These are phyloP conservation scores for Chytriomyces confervae DNA, from an alignment of 192 early-diverging fungal genomes.

Conservation along the genomic window DNA sequence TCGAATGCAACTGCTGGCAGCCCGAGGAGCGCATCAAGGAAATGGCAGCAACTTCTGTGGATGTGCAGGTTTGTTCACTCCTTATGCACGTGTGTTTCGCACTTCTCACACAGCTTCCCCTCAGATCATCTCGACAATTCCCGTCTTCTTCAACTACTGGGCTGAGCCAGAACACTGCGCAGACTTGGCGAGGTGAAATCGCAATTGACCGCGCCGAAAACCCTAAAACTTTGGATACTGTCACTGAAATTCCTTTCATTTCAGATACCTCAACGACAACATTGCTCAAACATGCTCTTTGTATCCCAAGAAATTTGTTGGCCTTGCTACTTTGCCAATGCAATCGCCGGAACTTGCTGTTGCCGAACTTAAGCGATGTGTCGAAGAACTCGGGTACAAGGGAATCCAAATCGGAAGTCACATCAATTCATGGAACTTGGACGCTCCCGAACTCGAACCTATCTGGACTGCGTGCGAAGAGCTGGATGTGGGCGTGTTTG, in stretches of 20 bases:
- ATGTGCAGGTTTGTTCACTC: slow-evolving; percentile 55
- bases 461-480: slow-evolving; percentile 73
- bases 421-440: slow-evolving; percentile 69
- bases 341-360: slow-evolving; percentile 69
- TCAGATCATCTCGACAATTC: slow-evolving; percentile 61
- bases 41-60: slow-evolving; percentile 55
- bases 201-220: background rate
- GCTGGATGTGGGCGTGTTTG: slow-evolving; percentile 64
- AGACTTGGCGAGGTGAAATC: slow-evolving; percentile 35
- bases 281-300: slow-evolving; percentile 61
- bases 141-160: slow-evolving; percentile 68
- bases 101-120: too few species aligned
- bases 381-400: slow-evolving; percentile 64
- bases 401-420: slow-evolving; percentile 62
- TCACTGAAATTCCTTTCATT: slow-evolving; percentile 41
- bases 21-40: slow-evolving; percentile 65
- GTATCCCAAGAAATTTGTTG: slow-evolving; percentile 66
- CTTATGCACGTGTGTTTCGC: too few species aligned
- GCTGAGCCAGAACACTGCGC: slow-evolving; percentile 48
- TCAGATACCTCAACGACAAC: slow-evolving; percentile 50
- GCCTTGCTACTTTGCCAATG: slow-evolving; percentile 74
- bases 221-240: background rate
- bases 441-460: slow-evolving; percentile 69
- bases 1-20: slow-evolving; percentile 76
- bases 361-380: slow-evolving; percentile 65